Conservation (phyloP, 805 yeast genomes). For the Starmerella gropengiesseri region DNA sequence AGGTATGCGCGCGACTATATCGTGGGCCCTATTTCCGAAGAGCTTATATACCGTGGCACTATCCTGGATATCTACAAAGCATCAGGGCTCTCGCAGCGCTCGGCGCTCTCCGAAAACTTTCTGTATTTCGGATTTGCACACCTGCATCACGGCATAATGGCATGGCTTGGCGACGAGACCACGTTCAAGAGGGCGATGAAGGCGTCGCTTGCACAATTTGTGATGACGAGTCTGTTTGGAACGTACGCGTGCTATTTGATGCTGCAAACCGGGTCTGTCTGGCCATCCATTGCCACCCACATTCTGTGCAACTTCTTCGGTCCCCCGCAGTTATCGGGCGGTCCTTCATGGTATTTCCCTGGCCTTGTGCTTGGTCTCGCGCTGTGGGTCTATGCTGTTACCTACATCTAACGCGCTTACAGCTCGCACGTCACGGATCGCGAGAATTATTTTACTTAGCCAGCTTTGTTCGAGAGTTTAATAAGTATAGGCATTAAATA, state of each 20-base stretch:
- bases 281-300: constrained; percentile 52
- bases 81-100: constrained; percentile 20
- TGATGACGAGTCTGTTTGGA: constrained; percentile 64
- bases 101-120: constrained; percentile 40
- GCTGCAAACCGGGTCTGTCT: constrained; percentile 42
- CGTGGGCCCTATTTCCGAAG: constrained; percentile 73
- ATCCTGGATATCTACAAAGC: constrained; percentile 28
- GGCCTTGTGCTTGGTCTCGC: background rate
- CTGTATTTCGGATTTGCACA: constrained; percentile 68
- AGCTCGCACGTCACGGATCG: too few relatives aligned
- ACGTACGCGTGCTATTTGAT: constrained; percentile 48
- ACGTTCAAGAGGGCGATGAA: constrained; percentile 20
- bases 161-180: constrained; percentile 27
- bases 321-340: constrained; percentile 37
- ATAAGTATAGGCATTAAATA: background rate
- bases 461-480: too few relatives aligned
- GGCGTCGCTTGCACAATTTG: constrained; percentile 40
- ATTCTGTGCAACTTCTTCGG: constrained; percentile 60
- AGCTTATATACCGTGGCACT: constrained; percentile 52
- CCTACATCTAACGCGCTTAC: background rate
- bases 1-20: constrained; percentile 45
- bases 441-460: too few relatives aligned
- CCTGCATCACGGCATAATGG: constrained; percentile 56
- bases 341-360: constrained; percentile 11
- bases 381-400: background rate